Conservation (phyloP, 2,329 filamentous ascomycete species). For the Cytospora piceae region DNA sequence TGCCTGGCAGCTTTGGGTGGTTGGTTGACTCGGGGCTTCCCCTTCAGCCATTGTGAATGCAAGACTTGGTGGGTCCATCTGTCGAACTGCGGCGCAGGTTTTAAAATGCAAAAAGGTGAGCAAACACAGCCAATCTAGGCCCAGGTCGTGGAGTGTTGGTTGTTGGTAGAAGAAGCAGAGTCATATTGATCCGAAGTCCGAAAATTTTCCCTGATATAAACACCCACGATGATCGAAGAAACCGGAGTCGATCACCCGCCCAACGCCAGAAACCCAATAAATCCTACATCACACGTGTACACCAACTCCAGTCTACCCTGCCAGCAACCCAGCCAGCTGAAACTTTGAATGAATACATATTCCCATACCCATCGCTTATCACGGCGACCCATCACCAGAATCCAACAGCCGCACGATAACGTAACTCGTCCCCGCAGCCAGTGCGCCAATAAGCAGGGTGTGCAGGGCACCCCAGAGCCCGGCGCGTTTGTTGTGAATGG, state of each 20-base stretch:
- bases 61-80: not conserved
- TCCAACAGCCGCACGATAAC: conserved; percentile 63
- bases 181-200: not conserved
- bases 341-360: not conserved
- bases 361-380: not conserved
- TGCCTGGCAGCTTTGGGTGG: not conserved
- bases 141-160: not conserved
- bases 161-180: not conserved
- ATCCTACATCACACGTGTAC: not conserved
- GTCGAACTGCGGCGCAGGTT: not conserved
- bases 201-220: not conserved
- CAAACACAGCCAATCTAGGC: not conserved
- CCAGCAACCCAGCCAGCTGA: no score
- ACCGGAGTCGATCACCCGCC: not conserved
- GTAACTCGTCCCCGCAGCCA: conserved; percentile 70
- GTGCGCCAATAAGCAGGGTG: conserved; percentile 66
- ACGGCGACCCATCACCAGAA: conserved; percentile 31
- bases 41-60: not conserved
- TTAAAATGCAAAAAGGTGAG: not conserved
- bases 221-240: not conserved
- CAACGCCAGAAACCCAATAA: not conserved
- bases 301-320: not conserved
- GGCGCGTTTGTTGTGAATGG: conserved; percentile 54
- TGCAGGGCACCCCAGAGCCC: conserved; percentile 64
- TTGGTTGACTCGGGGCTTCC: not conserved